Evolutionary conservation across 768 basidiomycete genomes (phyloP).

Genomic region (Rubroboletus pulcherrimus): DNA sequence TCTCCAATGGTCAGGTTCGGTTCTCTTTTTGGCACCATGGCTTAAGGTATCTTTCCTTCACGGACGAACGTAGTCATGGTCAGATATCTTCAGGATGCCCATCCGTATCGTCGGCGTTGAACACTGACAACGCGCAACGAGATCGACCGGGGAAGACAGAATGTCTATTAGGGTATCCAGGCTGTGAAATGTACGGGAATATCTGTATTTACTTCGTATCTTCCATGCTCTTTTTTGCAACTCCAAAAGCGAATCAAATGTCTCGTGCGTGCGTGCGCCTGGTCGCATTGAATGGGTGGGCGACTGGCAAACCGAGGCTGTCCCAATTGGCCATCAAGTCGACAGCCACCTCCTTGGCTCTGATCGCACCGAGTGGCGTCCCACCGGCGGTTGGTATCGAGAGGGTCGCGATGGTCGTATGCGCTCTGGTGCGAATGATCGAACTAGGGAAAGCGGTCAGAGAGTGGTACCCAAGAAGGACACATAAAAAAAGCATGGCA

Average conservation of each 20-base stretch:
- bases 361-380: slow-evolving; percentile 50
- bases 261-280: neutral
- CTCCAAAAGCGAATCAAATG: neutral
- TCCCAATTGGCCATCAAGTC: slow-evolving; percentile 11
- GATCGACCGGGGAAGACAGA: neutral
- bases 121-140: neutral
- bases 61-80: neutral
- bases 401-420: slow-evolving; percentile 28
- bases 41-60: no score
- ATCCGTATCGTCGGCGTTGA: neutral
- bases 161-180: slow-evolving; percentile 11
- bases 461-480: neutral
- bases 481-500: slow-evolving; percentile 1
- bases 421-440: slow-evolving; percentile 35
- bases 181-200: slow-evolving; percentile 4
- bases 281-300: neutral
- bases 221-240: neutral
- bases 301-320: neutral
- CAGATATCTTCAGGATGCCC: neutral
- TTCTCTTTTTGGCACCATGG: neutral
- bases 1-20: neutral
- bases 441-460: slow-evolving; percentile 19
- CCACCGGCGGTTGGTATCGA: slow-evolving; percentile 15
- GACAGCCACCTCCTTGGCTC: slow-evolving; percentile 66
- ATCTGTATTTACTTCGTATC: neutral